phyloP scores from a whole-genome alignment of 2,329 filamentous ascomycete genomes.

The Aspergillus melleus region DNA sequence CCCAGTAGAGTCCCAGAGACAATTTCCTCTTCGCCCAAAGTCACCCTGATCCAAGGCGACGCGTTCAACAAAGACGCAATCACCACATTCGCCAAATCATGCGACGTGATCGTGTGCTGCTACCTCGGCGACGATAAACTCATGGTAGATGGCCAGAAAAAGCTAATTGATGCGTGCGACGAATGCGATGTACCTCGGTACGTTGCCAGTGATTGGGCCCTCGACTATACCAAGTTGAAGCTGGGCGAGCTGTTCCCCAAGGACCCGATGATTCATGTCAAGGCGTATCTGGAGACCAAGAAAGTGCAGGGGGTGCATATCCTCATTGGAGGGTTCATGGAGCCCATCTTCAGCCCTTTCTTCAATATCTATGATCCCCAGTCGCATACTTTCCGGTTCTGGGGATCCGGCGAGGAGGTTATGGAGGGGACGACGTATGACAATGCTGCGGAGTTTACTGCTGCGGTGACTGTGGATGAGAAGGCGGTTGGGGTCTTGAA shows the following conservation, averaged over 20 bases:
- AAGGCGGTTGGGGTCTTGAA: too few species aligned
- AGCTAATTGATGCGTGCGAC: conserved; percentile 43
- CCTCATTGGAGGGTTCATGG: conserved; percentile 42
- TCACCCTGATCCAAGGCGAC: conserved; percentile 19
- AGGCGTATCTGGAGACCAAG: conserved; percentile 41
- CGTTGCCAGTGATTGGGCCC: conserved; percentile 42
- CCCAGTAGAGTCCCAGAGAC: conserved; percentile 25
- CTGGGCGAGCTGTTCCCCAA: conserved; percentile 39
- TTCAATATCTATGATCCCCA: neutral
- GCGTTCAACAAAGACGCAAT: conserved; percentile 25
- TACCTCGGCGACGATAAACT: conserved; percentile 41
- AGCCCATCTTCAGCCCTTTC: neutral
- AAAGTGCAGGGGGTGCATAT: conserved; percentile 44
- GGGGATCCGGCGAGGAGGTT: neutral
- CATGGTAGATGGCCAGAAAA: conserved; percentile 46
- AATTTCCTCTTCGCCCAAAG: conserved; percentile 1
- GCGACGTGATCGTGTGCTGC: conserved; percentile 42
- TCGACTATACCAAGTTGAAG: conserved; percentile 44
- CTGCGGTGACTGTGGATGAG: neutral
- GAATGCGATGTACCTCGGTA: conserved; percentile 38
- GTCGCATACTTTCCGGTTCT: neutral
- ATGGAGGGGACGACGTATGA: neutral
- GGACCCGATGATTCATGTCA: conserved; percentile 43
- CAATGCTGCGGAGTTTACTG: neutral
- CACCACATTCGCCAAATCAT: conserved; percentile 28